These are phyloP conservation scores for Rhizophagus clarus DNA, from an alignment of 192 early-diverging fungal species.

Conservation along the genomic window DNA sequence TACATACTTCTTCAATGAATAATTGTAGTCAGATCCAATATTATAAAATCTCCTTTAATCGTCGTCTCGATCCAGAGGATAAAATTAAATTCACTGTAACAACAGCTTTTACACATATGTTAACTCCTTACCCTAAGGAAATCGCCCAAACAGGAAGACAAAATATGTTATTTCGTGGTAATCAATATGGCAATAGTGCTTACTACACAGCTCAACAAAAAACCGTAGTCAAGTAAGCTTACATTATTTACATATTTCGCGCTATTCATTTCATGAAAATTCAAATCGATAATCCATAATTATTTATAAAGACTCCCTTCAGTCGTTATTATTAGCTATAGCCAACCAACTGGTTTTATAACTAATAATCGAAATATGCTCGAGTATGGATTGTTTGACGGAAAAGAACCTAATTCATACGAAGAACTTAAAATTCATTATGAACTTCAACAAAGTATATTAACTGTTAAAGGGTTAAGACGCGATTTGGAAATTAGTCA, in stretches of 20 bases:
- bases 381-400: conserved; percentile 72
- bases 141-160: conserved; percentile 72
- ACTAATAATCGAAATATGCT: conserved; percentile 58
- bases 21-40: conserved; percentile 39
- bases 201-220: conserved; percentile 76
- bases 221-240: conserved; percentile 73
- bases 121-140: conserved; percentile 54
- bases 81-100: conserved; percentile 64
- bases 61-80: conserved; percentile 55
- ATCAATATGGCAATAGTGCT: conserved; percentile 61
- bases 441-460: conserved; percentile 56
- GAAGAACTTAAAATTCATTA: conserved; percentile 65
- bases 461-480: conserved; percentile 57
- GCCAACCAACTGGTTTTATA: conserved; percentile 38
- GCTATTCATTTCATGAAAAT: not conserved
- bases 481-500: conserved; percentile 86
- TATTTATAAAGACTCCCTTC: conserved; percentile 39
- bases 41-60: conserved; percentile 51
- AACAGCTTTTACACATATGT: conserved; percentile 43
- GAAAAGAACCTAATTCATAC: conserved; percentile 45
- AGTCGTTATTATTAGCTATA: conserved; percentile 42
- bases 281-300: not conserved
- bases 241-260: not conserved
- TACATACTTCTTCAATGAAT: not conserved
- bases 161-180: conserved; percentile 61